Evolutionary conservation across 31 red algal species (phyloP).

Genomic region (Pterothamnion heteromorphum): DNA sequence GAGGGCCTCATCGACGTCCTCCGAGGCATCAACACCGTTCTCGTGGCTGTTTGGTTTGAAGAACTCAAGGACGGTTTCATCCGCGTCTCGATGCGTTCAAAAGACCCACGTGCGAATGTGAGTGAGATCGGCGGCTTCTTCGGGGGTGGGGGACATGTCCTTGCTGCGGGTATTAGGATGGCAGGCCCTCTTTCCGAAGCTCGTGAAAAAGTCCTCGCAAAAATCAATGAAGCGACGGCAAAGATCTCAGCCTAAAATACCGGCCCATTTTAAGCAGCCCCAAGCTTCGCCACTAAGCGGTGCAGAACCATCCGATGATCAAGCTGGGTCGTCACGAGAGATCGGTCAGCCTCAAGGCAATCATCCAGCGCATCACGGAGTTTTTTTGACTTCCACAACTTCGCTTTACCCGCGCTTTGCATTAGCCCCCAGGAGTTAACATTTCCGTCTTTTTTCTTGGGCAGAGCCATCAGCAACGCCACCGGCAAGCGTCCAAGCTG

Average conservation of each 20-base stretch:
- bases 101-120: neutral
- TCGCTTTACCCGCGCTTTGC: neutral
- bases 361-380: neutral
- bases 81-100: neutral
- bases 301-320: constrained; percentile 18
- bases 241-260: too few relatives aligned
- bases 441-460: neutral
- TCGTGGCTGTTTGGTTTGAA: neutral
- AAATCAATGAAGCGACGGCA: too few relatives aligned
- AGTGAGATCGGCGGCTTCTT: neutral
- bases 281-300: too few relatives aligned
- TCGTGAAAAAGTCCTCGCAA: neutral
- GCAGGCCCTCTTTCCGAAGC: neutral
- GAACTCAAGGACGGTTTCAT: neutral
- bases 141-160: neutral
- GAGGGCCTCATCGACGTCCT: neutral
- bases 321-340: neutral
- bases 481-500: neutral
- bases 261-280: too few relatives aligned
- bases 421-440: neutral
- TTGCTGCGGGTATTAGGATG: neutral
- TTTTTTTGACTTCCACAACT: neutral
- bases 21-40: neutral
- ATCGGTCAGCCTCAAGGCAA: neutral
- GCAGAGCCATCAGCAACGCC: neutral